A percentile compares a stretch with the other conserved stretches of the same genome.
Conservation (phyloP, 495 filamentous ascomycete genomes). For the Aspergillus kassunensis region DNA sequence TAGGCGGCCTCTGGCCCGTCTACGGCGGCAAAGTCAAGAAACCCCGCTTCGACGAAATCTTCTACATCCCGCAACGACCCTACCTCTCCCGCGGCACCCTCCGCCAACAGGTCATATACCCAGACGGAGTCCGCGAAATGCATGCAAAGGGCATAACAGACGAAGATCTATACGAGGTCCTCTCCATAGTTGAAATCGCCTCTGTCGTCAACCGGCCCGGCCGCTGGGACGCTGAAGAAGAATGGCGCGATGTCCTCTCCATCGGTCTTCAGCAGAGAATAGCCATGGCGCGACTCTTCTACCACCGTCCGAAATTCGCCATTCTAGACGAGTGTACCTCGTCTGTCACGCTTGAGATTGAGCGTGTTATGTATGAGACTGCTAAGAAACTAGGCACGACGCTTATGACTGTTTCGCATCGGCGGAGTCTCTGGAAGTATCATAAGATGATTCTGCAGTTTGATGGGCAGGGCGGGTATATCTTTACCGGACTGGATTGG, state of each 20-base stretch:
- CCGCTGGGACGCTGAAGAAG: constrained; percentile 92
- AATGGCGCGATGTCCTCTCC: constrained; percentile 90
- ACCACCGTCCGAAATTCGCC: constrained; percentile 83
- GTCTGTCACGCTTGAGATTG: constrained; percentile 86
- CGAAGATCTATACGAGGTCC: constrained; percentile 69
- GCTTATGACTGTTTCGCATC: constrained; percentile 91
- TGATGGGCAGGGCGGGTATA: constrained; percentile 85
- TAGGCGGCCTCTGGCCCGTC: constrained; percentile 97
- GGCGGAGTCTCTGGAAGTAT: constrained; percentile 92
- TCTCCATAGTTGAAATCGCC: constrained; percentile 76
- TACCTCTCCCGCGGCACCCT: constrained; percentile 87
- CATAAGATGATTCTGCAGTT: constrained; percentile 93
- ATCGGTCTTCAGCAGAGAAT: constrained; percentile 94
- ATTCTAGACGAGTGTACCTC: constrained; percentile 97
- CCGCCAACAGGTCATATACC: constrained; percentile 94
- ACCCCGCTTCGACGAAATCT: constrained; percentile 84
- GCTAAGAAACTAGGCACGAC: constrained; percentile 89
- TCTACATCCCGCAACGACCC: constrained; percentile 96
- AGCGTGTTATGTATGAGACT: constrained; percentile 94
- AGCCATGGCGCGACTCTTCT: constrained; percentile 95
- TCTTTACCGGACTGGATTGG: constrained; percentile 89
- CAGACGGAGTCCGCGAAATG: constrained; percentile 84
- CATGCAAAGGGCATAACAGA: constrained; percentile 80
- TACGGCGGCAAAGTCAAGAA: constrained; percentile 92
- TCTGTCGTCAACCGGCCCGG: constrained; percentile 75